Conservation (phyloP, 352 stramenopile genomes). For the Globisporangium spiculum region DNA sequence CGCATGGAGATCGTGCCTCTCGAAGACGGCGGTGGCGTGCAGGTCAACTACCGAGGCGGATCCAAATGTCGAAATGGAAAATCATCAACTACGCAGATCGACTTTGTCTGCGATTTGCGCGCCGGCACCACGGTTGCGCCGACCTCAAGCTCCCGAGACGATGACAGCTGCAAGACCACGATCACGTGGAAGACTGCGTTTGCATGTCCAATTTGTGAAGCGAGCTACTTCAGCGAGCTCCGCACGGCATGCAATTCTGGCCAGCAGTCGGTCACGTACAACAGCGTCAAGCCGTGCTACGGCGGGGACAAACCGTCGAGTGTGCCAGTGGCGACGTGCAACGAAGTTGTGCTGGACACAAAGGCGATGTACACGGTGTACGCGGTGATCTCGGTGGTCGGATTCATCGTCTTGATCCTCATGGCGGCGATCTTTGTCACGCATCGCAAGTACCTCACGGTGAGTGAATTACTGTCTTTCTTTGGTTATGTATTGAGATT, state of each 20-base stretch:
- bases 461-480: conserved; percentile 13
- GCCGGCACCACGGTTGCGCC: conserved; percentile 50
- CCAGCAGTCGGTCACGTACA: conserved; percentile 60
- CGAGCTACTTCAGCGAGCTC: conserved; percentile 59
- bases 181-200: conserved; percentile 70
- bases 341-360: conserved; percentile 67
- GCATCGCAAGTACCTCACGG: conserved; percentile 76
- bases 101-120: conserved; percentile 71
- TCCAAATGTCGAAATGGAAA: conserved; percentile 48
- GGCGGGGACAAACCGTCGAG: conserved; percentile 40
- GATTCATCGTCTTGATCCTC: conserved; percentile 63
- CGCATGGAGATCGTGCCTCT: conserved; percentile 58
- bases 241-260: conserved; percentile 57
- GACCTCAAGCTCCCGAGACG: conserved; percentile 28
- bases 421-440: conserved; percentile 64
- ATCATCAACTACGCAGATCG: conserved; percentile 46
- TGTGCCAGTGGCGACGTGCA: conserved; percentile 57
- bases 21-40: conserved; percentile 54
- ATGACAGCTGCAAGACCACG: conserved; percentile 50
- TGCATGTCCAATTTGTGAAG: conserved; percentile 63
- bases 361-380: conserved; percentile 76
- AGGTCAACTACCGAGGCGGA: conserved; percentile 50
- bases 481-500: background rate
- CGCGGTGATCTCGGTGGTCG: conserved; percentile 54
- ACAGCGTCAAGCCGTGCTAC: conserved; percentile 54